Conservation (phyloP, 1,284 basidiomycete genomes). For the Apiotrichum porosum region DNA sequence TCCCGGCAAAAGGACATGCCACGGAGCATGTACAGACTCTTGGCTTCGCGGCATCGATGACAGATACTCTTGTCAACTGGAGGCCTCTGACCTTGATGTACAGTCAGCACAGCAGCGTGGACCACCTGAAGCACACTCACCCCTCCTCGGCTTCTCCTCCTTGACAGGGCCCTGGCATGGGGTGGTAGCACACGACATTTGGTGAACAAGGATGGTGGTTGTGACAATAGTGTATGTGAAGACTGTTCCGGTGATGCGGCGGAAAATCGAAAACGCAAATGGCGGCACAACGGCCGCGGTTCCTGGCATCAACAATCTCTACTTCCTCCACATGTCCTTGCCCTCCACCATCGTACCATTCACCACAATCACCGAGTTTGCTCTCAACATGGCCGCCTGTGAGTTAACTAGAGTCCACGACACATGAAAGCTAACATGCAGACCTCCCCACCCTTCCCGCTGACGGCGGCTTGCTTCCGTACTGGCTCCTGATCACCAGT, state of each 20-base stretch:
- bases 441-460: constrained; percentile 28
- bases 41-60: constrained; percentile 30
- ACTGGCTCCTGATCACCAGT: constrained; percentile 78
- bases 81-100: too few species aligned
- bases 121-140: constrained; percentile 19
- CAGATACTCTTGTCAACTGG: constrained; percentile 30
- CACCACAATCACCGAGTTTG: not conserved
- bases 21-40: constrained; percentile 34
- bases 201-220: too few species aligned
- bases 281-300: too few species aligned
- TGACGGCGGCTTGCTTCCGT: constrained; percentile 63
- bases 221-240: too few species aligned
- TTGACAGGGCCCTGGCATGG: too few species aligned
- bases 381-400: not conserved
- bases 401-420: not conserved
- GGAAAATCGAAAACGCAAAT: too few species aligned
- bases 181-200: constrained; percentile 33
- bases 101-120: not conserved
- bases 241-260: too few species aligned
- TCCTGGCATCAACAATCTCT: too few species aligned
- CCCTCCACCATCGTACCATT: not conserved
- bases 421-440: constrained; percentile 2
- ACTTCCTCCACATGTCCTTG: not conserved
- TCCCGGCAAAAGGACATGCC: constrained; percentile 36
- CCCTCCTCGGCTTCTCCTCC: constrained; percentile 31